Evolutionary conservation across 257 asterid species (phyloP), one percentile per base, ranked within the genome.

Genomic region (Solanum rostratum): DNA sequence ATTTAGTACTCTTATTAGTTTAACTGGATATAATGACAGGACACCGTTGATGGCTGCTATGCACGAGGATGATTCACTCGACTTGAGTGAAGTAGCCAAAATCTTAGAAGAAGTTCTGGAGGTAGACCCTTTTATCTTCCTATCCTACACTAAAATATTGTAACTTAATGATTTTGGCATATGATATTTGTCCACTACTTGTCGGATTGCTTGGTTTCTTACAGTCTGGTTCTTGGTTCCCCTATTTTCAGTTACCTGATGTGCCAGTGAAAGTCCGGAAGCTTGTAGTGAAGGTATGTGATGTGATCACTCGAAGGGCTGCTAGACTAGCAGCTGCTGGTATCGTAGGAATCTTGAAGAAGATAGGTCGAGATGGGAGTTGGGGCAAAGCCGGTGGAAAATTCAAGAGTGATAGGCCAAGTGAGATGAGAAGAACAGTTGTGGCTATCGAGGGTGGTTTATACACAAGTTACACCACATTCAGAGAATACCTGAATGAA

Each of bases 301-400:
- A 95, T 81, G 93, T 90, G 80, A 97, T 95, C 76, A 92, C 97
- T 30, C 85, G 92, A 43, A 89, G 98, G 87, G 98, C 98, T 74
- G 98, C 98, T 63, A 88, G 98, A 74, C 86, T 95, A 87, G 98
- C 95, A 29, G 98, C 98, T 66, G 96, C 97, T 5, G 98, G 98
- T n/a, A 93, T 95, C 3, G 93, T 91, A n/a, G 98, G 98, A 39
- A 94, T 95, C 85, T 76, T 95, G 85, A 95, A 95, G 91, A 95
- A 95, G 92, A 92, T 95, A 2, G 98, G 98, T 19, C 89, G 97
- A 52, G 98, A 95, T 57, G 98, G 98, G 59, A 91, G 87, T 83
- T 90, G 92, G 14, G 94, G 97, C 68, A 60, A 82, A 19, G 39
- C 86, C 1, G 76, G 93, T 50, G 90, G 90, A 69, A 93, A 91